These are phyloP conservation scores for Pueraria montana DNA, from an alignment of 306 rosid genomes.

Conservation along the genomic window DNA sequence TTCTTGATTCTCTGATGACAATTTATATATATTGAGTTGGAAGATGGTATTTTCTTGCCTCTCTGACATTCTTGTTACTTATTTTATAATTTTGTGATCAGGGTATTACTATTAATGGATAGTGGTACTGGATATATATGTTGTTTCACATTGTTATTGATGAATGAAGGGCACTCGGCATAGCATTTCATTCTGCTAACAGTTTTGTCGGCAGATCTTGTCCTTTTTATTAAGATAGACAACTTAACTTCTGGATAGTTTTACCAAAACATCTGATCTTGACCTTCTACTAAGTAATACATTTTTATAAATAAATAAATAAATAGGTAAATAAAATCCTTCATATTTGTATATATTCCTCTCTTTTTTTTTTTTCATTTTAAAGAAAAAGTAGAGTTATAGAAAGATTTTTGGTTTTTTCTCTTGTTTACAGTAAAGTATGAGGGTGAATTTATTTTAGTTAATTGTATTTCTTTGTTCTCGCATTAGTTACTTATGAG, in stretches of 20 bases:
- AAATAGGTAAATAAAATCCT: neutral
- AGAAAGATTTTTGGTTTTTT: neutral
- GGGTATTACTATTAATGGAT: neutral
- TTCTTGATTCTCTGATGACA: neutral
- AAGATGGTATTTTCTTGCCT: neutral
- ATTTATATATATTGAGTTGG: slow-evolving; percentile 1
- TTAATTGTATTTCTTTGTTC: neutral
- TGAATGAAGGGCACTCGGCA: neutral
- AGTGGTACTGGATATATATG: neutral
- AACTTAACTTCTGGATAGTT: slow-evolving; percentile 6
- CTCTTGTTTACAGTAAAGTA: neutral
- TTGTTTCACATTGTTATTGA: slow-evolving; percentile 38
- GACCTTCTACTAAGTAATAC: slow-evolving; percentile 5
- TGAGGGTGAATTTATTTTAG: neutral
- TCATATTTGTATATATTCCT: neutral
- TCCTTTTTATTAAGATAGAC: neutral
- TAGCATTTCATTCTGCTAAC: neutral
- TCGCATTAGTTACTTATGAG: neutral
- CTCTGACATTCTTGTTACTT: slow-evolving; percentile 4
- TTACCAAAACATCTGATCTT: slow-evolving; percentile 7
- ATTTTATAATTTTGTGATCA: neutral
- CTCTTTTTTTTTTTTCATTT: too few species aligned
- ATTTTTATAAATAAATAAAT: neutral
- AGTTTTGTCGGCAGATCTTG: neutral
- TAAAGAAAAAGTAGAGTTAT: too few species aligned